Base-by-base conservation (phyloP, 1,139 yeast genomes). In the Diutina pseudorugosa region DNA sequence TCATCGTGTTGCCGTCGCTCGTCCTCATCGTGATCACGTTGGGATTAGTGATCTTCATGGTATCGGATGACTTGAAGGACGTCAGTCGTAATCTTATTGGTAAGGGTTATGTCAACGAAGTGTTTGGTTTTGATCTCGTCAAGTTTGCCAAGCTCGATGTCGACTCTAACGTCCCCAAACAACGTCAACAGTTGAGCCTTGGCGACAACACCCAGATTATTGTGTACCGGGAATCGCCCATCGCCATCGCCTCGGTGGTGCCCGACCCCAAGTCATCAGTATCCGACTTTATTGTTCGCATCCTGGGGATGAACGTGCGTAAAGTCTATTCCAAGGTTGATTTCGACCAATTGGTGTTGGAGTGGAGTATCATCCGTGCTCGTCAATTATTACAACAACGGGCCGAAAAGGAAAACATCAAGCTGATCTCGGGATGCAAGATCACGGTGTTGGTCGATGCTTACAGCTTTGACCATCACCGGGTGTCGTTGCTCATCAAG, bases 281-380 rank as follows among this genome's bases (percentile, higher is more conserved):
- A 42, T 67, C 73, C 21, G 61, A 63, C 40, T 72, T 76, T 54
- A 67, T 70, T 7, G 76, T 80, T 55, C 72, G 71, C 52, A 76
- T 85, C 53, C 71, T 80, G 4, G 81, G 84, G 2, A 63, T 81
- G 20, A 83, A 83, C 54, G 77, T 83, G 48, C 76, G 89, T 65
- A 79, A 78, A 61, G 90, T 84, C 2, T 85, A 84, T 61, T 65
- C 73, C 47, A 74, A 72, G 55, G 79, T 83, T 12, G 89, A 85
- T 44, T 76, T 85, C 54, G 74, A 83, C 41, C 75, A 75, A 51
- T 83, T 84, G 57, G 69, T 84, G 55, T 58, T 84, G 33, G 82
- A 76, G 52, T 82, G 85, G 83, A 77, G 84, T 7, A 68, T 77
- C 54, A 58, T 70, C 41, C 73, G 83, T 61, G 68, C 84, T 14